phyloP scores from a whole-genome alignment of 73 alveolate species.

The Diophrys sp. region DNA sequence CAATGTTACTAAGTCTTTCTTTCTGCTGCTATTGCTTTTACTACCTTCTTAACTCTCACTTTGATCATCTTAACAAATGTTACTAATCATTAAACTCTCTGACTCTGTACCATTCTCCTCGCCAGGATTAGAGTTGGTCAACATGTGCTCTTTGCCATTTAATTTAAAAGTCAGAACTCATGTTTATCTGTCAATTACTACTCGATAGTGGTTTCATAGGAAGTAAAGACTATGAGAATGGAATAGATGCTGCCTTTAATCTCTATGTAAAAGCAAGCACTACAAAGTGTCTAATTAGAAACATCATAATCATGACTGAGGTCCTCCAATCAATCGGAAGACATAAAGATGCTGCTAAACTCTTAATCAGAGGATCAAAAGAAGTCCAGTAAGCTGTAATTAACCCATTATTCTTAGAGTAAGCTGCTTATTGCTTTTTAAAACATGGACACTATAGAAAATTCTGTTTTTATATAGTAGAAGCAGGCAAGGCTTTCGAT shows the following conservation, averaged over 20 bases:
- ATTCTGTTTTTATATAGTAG: slow-evolving; percentile 37
- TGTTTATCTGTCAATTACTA: slow-evolving; percentile 9
- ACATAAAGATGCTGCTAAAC: slow-evolving; percentile 38
- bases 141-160: too few relatives aligned
- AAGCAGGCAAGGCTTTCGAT: slow-evolving; percentile 44
- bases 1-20: too few relatives aligned
- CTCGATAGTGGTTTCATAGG: slow-evolving; percentile 1
- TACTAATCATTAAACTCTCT: too few relatives aligned
- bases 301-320: slow-evolving; percentile 31
- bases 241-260: slow-evolving; percentile 25
- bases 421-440: slow-evolving; percentile 49
- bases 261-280: slow-evolving; percentile 24
- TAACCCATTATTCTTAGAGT: slow-evolving; percentile 43
- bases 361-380: slow-evolving; percentile 34
- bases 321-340: slow-evolving; percentile 24
- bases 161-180: too few relatives aligned
- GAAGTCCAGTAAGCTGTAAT: slow-evolving; percentile 27
- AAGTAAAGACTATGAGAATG: slow-evolving; percentile 15
- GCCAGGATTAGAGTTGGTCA: too few relatives aligned
- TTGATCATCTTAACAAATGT: too few relatives aligned
- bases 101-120: too few relatives aligned
- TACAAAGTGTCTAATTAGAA: slow-evolving; percentile 17
- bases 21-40: too few relatives aligned
- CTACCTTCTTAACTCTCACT: too few relatives aligned
- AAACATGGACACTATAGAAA: slow-evolving; percentile 33